Evolutionary conservation across 2,329 filamentous ascomycete genomes (phyloP).

Genomic region (Gyromitra esculenta): DNA sequence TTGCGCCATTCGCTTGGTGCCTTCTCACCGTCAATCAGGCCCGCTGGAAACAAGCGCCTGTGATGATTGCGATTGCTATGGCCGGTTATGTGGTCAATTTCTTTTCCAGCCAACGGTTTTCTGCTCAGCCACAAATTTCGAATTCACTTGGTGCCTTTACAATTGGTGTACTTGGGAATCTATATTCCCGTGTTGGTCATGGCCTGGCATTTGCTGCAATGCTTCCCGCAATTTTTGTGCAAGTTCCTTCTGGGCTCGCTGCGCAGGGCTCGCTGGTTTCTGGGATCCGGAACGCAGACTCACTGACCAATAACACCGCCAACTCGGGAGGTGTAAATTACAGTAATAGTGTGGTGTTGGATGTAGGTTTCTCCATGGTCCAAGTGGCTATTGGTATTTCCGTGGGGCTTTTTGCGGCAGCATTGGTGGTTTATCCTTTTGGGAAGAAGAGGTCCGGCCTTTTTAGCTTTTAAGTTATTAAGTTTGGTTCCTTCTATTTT

Average conservation of each 20-base stretch:
- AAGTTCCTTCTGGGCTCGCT: constrained; percentile 72
- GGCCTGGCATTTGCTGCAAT: constrained; percentile 85
- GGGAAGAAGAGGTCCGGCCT: constrained; percentile 69
- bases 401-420: constrained; percentile 69
- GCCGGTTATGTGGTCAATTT: constrained; percentile 80
- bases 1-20: constrained; percentile 74
- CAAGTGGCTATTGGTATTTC: constrained; percentile 72
- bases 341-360: constrained; percentile 63
- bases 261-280: constrained; percentile 69
- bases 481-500: background rate
- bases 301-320: constrained; percentile 53
- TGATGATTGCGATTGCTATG: constrained; percentile 78
- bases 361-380: constrained; percentile 68
- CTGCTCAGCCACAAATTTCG: constrained; percentile 76
- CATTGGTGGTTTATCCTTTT: constrained; percentile 62
- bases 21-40: constrained; percentile 83
- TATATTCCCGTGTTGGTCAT: constrained; percentile 79
- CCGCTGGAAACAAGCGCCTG: constrained; percentile 78
- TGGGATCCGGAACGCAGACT: constrained; percentile 68
- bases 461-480: constrained; percentile 64
- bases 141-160: constrained; percentile 80
- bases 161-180: constrained; percentile 79
- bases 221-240: constrained; percentile 84
- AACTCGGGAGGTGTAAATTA: constrained; percentile 49
- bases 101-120: constrained; percentile 74